Conservation (phyloP, 78 protist species). For the Trichosphaerium sp. region DNA sequence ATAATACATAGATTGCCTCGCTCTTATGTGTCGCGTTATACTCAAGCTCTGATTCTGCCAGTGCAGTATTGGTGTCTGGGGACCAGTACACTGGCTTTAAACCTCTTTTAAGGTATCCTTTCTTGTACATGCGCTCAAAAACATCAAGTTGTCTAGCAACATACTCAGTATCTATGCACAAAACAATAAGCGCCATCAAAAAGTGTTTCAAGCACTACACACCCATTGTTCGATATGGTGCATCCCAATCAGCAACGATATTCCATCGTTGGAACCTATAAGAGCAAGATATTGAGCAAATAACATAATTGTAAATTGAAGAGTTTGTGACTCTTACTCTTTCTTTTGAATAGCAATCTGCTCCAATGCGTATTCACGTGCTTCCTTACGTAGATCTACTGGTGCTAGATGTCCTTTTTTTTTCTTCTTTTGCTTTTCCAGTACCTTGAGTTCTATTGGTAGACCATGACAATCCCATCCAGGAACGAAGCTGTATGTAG, state of each 20-base stretch:
- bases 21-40: conserved; percentile 66
- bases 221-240: conserved; percentile 60
- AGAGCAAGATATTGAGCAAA: too few relatives aligned
- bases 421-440: not conserved
- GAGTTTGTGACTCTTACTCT: not conserved
- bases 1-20: conserved; percentile 49
- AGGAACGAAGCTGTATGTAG: conserved; percentile 30
- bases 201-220: not conserved
- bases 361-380: conserved; percentile 39
- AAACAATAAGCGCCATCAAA: not conserved
- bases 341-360: conserved; percentile 26
- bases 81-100: conserved; percentile 87
- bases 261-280: conserved; percentile 37
- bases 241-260: conserved; percentile 69
- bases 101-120: conserved; percentile 72
- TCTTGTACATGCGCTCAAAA: conserved; percentile 43
- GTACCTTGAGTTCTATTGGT: conserved; percentile 83
- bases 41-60: conserved; percentile 93
- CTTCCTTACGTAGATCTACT: conserved; percentile 26
- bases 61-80: conserved; percentile 76
- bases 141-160: conserved; percentile 68
- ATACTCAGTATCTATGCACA: conserved; percentile 31
- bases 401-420: conserved; percentile 9
- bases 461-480: conserved; percentile 96
- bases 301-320: too few relatives aligned